Percentiles rank a stretch among this genome's conserved stretches.
These are phyloP conservation scores for Cryptococcus neoformans DNA, from an alignment of 1,284 basidiomycete genomes.

Conservation along the genomic window DNA sequence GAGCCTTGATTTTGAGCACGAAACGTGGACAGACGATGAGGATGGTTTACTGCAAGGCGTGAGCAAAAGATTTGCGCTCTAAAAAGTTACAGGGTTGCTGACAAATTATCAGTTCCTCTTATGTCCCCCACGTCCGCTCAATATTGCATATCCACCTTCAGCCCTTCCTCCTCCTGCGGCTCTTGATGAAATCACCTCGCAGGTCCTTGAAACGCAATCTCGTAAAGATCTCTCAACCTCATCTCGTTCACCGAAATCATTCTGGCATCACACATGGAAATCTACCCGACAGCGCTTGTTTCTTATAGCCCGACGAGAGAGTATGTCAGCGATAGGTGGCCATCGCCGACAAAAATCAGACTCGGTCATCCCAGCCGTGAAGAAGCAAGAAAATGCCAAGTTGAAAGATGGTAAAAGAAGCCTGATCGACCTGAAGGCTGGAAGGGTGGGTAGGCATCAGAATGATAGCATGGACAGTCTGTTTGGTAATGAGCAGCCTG, in stretches of 20 bases:
- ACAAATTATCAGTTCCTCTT: constrained; percentile 28
- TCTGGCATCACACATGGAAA: constrained; percentile 29
- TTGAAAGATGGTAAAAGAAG: background rate
- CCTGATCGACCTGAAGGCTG: background rate
- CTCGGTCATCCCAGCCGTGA: constrained; percentile 15
- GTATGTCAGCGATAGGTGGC: constrained; percentile 23
- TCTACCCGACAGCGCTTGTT: constrained; percentile 34
- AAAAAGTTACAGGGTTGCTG: background rate
- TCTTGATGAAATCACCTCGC: constrained; percentile 35
- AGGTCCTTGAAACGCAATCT: constrained; percentile 31
- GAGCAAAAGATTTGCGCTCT: constrained; percentile 9
- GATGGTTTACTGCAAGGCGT: constrained; percentile 38
- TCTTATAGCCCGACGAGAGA: constrained; percentile 33
- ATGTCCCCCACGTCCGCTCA: constrained; percentile 27
- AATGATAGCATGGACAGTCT: constrained; percentile 35
- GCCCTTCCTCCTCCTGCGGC: constrained; percentile 37
- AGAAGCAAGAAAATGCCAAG: background rate
- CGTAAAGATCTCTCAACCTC: constrained; percentile 6
- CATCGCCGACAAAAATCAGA: constrained; percentile 22
- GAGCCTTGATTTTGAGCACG: background rate
- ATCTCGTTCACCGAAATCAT: constrained; percentile 4
- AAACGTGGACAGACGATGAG: constrained; percentile 36
- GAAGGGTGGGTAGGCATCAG: constrained; percentile 20
- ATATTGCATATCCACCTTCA: constrained; percentile 33
- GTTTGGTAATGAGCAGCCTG: constrained; percentile 22